Evolutionary conservation across 2,329 filamentous ascomycete species (phyloP).

Genomic region (Aspergillus sp.): DNA sequence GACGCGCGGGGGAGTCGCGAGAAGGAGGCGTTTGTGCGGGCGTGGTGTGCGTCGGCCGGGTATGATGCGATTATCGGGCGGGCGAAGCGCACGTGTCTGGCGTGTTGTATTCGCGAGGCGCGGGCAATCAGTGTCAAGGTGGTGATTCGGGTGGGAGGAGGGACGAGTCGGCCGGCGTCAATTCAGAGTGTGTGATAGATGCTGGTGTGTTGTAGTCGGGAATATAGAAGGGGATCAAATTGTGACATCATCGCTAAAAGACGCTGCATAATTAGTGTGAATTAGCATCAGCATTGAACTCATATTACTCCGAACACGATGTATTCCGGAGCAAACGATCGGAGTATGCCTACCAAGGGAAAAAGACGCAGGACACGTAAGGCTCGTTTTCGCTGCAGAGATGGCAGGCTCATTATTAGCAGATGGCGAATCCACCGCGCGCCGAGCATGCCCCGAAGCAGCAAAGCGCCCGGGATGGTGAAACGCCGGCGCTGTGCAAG

Average conservation of each 20-base stretch:
- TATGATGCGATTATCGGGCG: constrained; percentile 41
- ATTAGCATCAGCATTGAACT: no score
- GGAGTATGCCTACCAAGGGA: background rate
- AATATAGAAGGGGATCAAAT: background rate
- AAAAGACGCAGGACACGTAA: constrained; percentile 24
- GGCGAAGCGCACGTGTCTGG: constrained; percentile 36
- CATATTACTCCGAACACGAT: no score
- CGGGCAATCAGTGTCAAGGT: constrained; percentile 37
- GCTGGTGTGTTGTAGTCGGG: no score
- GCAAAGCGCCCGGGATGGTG: constrained; percentile 28
- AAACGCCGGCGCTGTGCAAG: constrained; percentile 16
- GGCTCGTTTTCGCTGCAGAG: constrained; percentile 20
- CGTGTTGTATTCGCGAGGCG: constrained; percentile 44
- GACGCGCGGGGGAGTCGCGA: constrained; percentile 34
- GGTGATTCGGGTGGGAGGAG: constrained; percentile 36
- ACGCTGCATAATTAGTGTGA: no score
- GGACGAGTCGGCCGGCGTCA: constrained; percentile 2
- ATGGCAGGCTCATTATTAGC: background rate
- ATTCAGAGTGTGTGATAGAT: background rate
- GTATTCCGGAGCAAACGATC: no score
- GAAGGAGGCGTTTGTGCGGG: constrained; percentile 41
- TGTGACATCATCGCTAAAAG: background rate
- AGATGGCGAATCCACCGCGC: background rate
- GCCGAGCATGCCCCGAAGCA: constrained; percentile 17
- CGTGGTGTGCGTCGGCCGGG: constrained; percentile 45